A percentile compares a stretch with the other conserved stretches of the same genome.
These are phyloP conservation scores for Fusarium bactridioides DNA, from an alignment of 2,329 filamentous ascomycete genomes.

Conservation along the genomic window DNA sequence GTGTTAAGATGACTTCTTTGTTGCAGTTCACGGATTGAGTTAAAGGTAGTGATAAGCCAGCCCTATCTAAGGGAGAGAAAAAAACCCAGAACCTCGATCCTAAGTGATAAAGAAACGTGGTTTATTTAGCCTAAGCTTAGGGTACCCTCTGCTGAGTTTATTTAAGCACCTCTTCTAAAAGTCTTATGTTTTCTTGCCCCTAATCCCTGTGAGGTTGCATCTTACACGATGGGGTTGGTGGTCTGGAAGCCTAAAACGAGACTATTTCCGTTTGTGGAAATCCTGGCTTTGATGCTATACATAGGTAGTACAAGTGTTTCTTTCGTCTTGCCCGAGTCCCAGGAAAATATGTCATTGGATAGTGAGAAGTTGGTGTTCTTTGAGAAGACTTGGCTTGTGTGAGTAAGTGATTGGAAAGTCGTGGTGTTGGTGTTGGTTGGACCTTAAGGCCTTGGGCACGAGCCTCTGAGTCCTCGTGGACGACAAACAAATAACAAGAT, in stretches of 20 bases:
- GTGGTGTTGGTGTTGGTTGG: background rate
- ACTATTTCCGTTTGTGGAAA: background rate
- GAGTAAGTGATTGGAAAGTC: background rate
- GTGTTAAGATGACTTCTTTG: background rate
- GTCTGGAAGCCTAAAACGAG: background rate
- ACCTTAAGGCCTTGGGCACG: background rate
- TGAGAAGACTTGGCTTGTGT: background rate
- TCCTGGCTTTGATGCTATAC: background rate
- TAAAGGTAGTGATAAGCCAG: background rate
- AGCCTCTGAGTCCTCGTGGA: background rate
- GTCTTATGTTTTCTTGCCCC: background rate
- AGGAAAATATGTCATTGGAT: background rate
- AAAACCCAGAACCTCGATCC: rapidly evolving
- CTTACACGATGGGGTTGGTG: background rate
- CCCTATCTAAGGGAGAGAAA: background rate
- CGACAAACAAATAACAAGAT: background rate
- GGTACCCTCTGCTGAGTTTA: background rate
- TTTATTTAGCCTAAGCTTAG: rapidly evolving
- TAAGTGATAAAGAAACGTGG: rapidly evolving
- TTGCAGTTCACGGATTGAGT: background rate
- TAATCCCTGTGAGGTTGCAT: background rate
- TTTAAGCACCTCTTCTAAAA: rapidly evolving
- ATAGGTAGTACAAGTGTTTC: background rate
- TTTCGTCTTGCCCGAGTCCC: background rate
- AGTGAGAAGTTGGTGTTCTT: rapidly evolving